A percentile compares a stretch with the other conserved stretches of the same genome.
phyloP scores from a whole-genome alignment of 2,329 filamentous ascomycete genomes.

The Chrysoporthe deuterocubensis region DNA sequence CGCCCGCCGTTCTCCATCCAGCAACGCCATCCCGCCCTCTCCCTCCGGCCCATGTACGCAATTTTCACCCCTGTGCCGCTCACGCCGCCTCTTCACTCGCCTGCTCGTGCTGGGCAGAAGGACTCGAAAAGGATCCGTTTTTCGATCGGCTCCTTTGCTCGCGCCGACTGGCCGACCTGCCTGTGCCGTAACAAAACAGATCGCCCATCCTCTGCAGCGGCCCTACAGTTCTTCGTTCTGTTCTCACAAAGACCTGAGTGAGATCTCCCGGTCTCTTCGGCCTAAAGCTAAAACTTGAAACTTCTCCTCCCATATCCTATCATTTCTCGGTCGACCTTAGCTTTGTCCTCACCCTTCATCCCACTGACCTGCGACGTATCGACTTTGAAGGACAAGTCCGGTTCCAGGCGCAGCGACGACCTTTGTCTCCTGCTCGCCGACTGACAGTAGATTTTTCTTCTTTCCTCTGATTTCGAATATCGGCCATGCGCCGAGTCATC shows the following conservation, averaged over 20 bases:
- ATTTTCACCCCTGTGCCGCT: not conserved
- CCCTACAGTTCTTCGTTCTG: not conserved
- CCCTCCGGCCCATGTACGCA: not conserved
- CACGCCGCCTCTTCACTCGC: not conserved
- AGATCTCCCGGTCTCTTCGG: not conserved
- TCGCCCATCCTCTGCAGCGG: not conserved
- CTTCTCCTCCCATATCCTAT: no score
- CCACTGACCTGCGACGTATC: no score
- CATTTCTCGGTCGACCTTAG: no score
- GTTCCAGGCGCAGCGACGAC: no score
- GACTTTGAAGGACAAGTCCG: no score
- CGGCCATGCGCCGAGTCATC: no score
- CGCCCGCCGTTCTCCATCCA: not conserved
- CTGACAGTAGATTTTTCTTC: no score
- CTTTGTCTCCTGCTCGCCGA: no score
- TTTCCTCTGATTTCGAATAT: no score
- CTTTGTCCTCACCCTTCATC: no score
- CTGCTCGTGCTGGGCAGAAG: not conserved
- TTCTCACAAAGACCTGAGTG: not conserved
- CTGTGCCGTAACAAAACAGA: not conserved
- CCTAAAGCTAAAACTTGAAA: not conserved
- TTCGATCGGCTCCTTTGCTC: not conserved
- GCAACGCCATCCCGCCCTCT: not conserved
- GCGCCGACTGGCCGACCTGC: not conserved
- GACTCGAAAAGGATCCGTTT: not conserved